Evolutionary conservation across 208 protist genomes (phyloP).

Genomic region (Wallacemonas sp.): DNA sequence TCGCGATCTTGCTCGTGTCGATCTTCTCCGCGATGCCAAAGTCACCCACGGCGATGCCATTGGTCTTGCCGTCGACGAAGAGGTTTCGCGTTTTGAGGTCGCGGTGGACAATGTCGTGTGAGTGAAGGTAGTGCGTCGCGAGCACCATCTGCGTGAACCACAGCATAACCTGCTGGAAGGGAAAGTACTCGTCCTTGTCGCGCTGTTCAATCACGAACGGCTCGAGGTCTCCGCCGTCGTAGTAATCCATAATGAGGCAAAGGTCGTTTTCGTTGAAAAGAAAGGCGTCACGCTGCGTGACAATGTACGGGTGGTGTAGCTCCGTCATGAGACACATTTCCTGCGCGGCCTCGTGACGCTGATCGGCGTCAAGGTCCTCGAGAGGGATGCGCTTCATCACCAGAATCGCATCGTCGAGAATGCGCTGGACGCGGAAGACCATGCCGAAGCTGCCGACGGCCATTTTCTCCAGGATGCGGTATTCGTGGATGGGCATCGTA

Average conservation of each 20-base stretch:
- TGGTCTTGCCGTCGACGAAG: conserved; percentile 61
- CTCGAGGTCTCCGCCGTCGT: conserved; percentile 89
- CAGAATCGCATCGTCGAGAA: conserved; percentile 55
- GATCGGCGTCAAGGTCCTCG: conserved; percentile 46
- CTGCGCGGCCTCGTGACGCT: conserved; percentile 68
- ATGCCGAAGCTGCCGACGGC: conserved; percentile 77
- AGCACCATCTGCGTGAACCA: conserved; percentile 86
- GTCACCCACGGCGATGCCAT: conserved; percentile 79
- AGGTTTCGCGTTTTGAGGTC: conserved; percentile 93
- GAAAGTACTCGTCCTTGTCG: conserved; percentile 69
- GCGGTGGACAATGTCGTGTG: conserved; percentile 75
- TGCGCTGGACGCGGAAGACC: conserved; percentile 72
- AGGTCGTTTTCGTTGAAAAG: conserved; percentile 79
- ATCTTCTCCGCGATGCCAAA: conserved; percentile 89
- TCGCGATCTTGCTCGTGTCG: conserved; percentile 33
- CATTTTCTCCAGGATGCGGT: conserved; percentile 84
- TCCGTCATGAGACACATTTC: conserved; percentile 80
- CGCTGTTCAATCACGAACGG: conserved; percentile 52
- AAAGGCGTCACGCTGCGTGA: conserved; percentile 77
- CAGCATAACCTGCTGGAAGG: conserved; percentile 65
- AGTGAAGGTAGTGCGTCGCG: conserved; percentile 83
- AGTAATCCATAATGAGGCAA: conserved; percentile 92
- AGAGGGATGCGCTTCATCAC: conserved; percentile 88
- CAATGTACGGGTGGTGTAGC: conserved; percentile 84
- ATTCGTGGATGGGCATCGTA: conserved; percentile 41